Evolutionary conservation across 2,329 filamentous ascomycete genomes (phyloP), one percentile per base, ranked within the genome.

Genomic region (Chaetomiaceae sp.): DNA sequence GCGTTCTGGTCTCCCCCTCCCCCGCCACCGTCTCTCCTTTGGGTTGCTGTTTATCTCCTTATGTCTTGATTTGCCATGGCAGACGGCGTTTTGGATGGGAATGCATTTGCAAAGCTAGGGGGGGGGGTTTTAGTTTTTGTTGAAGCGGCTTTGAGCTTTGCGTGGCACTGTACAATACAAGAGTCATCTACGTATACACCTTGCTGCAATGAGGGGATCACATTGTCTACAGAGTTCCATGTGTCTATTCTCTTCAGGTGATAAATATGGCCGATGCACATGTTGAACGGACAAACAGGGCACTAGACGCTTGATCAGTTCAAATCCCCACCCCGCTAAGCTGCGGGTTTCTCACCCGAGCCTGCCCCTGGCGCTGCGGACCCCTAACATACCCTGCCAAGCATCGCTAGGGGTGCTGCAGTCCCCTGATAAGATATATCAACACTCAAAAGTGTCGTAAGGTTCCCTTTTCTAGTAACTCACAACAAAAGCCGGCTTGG

Each of bases 21-120:
- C 55, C 52, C 54, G 48, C 50, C n/a, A n/a, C n/a, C n/a, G n/a
- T 27, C 40, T 52, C 54, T 41, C 49, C 42, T 33, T 51, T 14
- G 22, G 9, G 49, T 50, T 49, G 49, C 39, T 49, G 48, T 49
- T 54, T 29, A 20, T 6, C 37, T 40, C 33, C 14, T 38, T 17
- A 26, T 36, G 12, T 30, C 18, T 38, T 3, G 10, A 36, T 27
- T 32, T 11, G 11, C 2, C 42, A 49, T 40, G 46, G 46, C 40
- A 30, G 10, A 15, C 15, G 41, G 46, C 41, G 41, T 48, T 44
- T 48, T 44, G 46, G 46, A 37, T 44, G 37, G 38, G 34, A 33
- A 12, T 26, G 26, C 41, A 44, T 44, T 43, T 40, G 30, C 37
- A 30, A 41, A 35, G 22, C 41, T 36, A 24, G 36, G 24, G n/a